Conservation (phyloP, 495 filamentous ascomycete genomes). For the Neurospora sp. region DNA sequence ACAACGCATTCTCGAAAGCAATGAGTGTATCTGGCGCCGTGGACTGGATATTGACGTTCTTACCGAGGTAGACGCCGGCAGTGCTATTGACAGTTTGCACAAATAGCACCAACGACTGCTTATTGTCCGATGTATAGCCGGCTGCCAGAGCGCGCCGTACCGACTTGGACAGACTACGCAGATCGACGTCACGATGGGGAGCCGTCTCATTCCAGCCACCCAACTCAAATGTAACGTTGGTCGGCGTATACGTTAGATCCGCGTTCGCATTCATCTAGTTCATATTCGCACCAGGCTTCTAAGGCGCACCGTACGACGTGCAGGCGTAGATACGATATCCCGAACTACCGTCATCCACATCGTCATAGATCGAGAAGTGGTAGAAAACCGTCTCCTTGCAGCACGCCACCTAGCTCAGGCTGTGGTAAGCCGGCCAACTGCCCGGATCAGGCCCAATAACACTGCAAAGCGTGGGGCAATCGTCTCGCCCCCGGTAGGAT, state of each 20-base stretch:
- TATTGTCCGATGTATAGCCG: background rate
- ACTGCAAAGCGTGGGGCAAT: conserved; percentile 22
- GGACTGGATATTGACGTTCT: conserved; percentile 17
- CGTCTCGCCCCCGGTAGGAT: background rate
- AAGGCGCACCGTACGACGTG: conserved; percentile 14
- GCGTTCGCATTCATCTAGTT: background rate
- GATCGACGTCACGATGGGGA: background rate
- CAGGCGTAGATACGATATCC: conserved; percentile 24
- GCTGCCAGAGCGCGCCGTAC: background rate
- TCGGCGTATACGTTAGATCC: background rate
- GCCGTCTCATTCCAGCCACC: background rate
- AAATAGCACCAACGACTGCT: conserved; percentile 6
- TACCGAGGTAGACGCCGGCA: conserved; percentile 7
- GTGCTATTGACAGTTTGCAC: background rate
- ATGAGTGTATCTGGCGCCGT: background rate
- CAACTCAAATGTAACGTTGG: background rate
- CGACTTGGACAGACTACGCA: background rate
- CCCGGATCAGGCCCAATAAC: conserved; percentile 16
- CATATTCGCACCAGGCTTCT: background rate
- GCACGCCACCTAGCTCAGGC: conserved; percentile 10
- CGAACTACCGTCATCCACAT: conserved; percentile 18
- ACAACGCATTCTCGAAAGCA: background rate
- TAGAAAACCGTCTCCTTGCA: conserved; percentile 24
- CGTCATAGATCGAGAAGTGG: conserved; percentile 20
- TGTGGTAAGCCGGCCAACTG: conserved; percentile 26